Base-by-base conservation (phyloP, 768 basidiomycete genomes). In the Cubamyces sp. region DNA sequence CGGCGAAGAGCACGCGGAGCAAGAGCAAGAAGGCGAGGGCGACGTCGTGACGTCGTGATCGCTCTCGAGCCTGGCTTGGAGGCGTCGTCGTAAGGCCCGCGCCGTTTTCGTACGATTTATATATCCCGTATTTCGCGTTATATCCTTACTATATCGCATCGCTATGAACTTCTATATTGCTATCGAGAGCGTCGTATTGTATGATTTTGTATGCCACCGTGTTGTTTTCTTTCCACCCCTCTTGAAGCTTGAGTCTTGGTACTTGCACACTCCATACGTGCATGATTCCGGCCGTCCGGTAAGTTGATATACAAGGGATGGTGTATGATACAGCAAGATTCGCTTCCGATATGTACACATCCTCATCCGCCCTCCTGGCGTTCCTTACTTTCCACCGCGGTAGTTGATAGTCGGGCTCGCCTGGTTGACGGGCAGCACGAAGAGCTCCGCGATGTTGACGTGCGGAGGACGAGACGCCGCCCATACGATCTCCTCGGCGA, bases 401-500 rank as follows among this genome's bases (percentile, higher is more conserved):
- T 88, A 87, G 66, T 77, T 83, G 66, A 91, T 73, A 23, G 81
- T 85, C 25, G 88, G 83, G 62, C 82, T 79, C 37, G 91, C 91
- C 77, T 93, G 91, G 72, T 91, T 91, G 30, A 88, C 87, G 1
- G 91, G 91, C 67, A 92, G 84, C 47, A 93, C 81, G 58, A 85
- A 84, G 12, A 91, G 75, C 70, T 94, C 90, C 0, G 92, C 94
- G 45, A 98, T 82, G 72, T 98, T 95, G 47, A 98, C 92, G 70
- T 96, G 96, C 42, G 91, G 81, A 12, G 96, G 96, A 43, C 96
- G 87, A 12, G 91, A 82, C 19, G 97, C 96, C 15, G 88, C 88
- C 96, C 96, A 99, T 19, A 96, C 94, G 70, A 99, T 96, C 75
- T 98, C 95, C 73, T 99, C 97, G 1, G 97, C 97, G 48, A 98